These are phyloP conservation scores for Hortaea werneckii DNA, from an alignment of 2,329 filamentous ascomycete species.

Conservation along the genomic window DNA sequence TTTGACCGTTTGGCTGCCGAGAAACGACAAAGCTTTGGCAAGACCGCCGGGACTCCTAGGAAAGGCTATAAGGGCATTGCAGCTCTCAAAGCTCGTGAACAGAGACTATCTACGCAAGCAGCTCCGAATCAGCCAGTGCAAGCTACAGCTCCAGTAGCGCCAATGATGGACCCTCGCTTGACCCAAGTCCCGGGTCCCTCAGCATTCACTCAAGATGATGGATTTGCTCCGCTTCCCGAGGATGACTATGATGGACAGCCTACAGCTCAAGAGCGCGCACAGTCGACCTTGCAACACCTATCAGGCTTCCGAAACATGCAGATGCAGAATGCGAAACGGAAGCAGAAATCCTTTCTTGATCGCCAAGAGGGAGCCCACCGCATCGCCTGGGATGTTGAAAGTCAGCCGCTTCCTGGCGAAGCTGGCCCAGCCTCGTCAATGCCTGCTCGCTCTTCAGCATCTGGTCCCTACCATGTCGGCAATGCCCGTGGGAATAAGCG, in stretches of 20 bases:
- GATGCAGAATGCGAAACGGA: constrained; percentile 6
- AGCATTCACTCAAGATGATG: background rate
- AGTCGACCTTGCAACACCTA: background rate
- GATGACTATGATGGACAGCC: background rate
- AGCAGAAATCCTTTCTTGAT: constrained; percentile 27
- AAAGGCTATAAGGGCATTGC: constrained; percentile 11
- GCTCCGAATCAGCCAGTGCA: background rate
- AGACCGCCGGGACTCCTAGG: constrained; percentile 12
- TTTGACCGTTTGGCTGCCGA: constrained; percentile 5
- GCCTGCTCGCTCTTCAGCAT: constrained; percentile 2
- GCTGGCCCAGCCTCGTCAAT: constrained; percentile 5
- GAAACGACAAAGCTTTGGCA: constrained; percentile 10
- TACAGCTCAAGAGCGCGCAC: background rate
- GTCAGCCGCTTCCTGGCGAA: constrained; percentile 4
- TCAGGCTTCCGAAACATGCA: constrained; percentile 2
- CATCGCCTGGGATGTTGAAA: constrained; percentile 27
- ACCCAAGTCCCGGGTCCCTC: background rate
- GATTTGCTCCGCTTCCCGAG: background rate
- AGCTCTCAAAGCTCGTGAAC: constrained; percentile 9
- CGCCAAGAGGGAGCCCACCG: constrained; percentile 29
- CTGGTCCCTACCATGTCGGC: constrained; percentile 2
- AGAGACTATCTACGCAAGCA: constrained; percentile 1
- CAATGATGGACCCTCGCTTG: constrained; percentile 4
- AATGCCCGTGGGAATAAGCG: constrained; percentile 8
- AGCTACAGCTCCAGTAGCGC: constrained; percentile 6